A percentile compares a stretch with the other conserved stretches of the same genome.
phyloP scores from a whole-genome alignment of 331 rosid genomes.

The Malus hybrid region DNA sequence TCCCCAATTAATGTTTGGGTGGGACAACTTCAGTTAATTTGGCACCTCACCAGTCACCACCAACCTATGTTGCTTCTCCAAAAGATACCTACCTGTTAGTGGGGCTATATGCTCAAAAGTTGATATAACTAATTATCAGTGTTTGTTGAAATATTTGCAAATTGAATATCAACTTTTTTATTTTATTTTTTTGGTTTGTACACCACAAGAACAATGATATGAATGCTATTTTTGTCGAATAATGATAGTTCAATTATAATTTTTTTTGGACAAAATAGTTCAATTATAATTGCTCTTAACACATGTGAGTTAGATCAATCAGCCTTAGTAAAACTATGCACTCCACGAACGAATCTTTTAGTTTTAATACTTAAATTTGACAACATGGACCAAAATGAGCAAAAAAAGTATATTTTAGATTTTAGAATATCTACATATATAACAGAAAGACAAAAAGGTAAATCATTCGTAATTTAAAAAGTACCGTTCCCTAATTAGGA shows the following conservation, averaged over 20 bases:
- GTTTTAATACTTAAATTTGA: too few species aligned
- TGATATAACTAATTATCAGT: background rate
- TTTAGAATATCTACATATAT: too few species aligned
- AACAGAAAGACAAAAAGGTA: too few species aligned
- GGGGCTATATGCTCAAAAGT: background rate
- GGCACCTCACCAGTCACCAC: background rate
- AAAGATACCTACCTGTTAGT: background rate
- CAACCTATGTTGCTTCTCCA: background rate
- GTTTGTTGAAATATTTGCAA: background rate
- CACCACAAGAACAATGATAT: background rate
- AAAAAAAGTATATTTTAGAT: too few species aligned
- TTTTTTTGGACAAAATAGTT: too few species aligned
- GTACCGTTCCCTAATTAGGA: too few species aligned
- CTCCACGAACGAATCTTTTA: rapidly evolving
- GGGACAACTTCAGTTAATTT: background rate
- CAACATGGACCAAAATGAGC: rapidly evolving
- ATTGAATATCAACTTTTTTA: background rate
- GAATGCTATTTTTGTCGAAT: background rate
- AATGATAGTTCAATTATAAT: too few species aligned
- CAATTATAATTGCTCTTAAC: too few species aligned
- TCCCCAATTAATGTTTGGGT: background rate
- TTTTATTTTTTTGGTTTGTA: background rate
- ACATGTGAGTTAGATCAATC: too few species aligned
- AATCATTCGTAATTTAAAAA: too few species aligned
- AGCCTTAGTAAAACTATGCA: rapidly evolving